Evolutionary conservation across 345 rosid species (phyloP).

Genomic region (Camelina sativa): DNA sequence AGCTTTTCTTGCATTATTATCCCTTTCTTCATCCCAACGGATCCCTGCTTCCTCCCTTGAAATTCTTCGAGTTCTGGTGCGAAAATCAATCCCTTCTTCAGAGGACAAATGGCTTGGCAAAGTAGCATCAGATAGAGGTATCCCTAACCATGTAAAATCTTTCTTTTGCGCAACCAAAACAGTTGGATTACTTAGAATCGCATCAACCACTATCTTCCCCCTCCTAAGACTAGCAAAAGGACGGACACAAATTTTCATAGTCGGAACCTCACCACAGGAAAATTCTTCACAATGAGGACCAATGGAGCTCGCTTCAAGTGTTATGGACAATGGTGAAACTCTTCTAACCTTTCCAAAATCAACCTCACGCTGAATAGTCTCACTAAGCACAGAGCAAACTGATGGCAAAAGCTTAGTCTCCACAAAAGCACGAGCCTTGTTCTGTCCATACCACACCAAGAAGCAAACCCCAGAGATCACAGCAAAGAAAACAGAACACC

Average conservation of each 20-base stretch:
- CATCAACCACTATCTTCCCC: constrained; percentile 90
- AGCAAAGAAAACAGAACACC: constrained; percentile 73
- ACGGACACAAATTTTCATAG: constrained; percentile 72
- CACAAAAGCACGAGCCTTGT: constrained; percentile 65
- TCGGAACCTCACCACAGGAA: constrained; percentile 88
- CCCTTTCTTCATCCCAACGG: constrained; percentile 66
- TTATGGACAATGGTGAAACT: constrained; percentile 81
- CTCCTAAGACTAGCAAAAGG: constrained; percentile 92
- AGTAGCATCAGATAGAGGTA: constrained; percentile 68
- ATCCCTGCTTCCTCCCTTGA: constrained; percentile 75
- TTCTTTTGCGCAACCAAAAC: constrained; percentile 79
- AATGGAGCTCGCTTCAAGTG: constrained; percentile 75
- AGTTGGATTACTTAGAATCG: constrained; percentile 73
- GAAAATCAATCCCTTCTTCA: constrained; percentile 95
- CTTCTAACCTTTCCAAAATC: constrained; percentile 81
- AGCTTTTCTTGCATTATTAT: constrained; percentile 72
- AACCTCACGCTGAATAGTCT: constrained; percentile 78
- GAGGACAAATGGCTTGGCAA: constrained; percentile 63
- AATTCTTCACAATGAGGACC: constrained; percentile 87
- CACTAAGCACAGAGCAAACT: constrained; percentile 78
- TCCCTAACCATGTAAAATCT: constrained; percentile 92
- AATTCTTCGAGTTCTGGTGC: constrained; percentile 78
- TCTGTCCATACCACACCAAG: constrained; percentile 88
- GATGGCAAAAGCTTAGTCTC: constrained; percentile 88
- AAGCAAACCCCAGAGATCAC: constrained; percentile 88